phyloP scores from a whole-genome alignment of 2,329 filamentous ascomycete species.

The Hypoxylon sp. region DNA sequence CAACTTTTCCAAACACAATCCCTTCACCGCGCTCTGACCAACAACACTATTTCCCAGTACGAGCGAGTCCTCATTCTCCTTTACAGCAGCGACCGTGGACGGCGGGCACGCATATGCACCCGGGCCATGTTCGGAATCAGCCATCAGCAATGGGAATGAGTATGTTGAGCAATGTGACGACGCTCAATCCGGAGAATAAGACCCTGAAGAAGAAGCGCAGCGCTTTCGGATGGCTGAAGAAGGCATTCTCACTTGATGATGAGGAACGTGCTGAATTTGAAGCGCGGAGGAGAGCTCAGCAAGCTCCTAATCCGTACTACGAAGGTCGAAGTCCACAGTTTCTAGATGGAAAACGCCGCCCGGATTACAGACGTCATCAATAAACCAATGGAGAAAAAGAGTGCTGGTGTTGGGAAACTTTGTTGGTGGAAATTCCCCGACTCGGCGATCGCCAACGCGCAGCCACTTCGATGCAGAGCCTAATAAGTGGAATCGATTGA shows the following conservation, averaged over 20 bases:
- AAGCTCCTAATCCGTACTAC: slow-evolving; percentile 64
- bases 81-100: slow-evolving; percentile 73
- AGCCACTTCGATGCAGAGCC: slow-evolving; percentile 19
- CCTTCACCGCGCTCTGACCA: slow-evolving; percentile 67
- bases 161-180: slow-evolving; percentile 69
- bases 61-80: slow-evolving; percentile 74
- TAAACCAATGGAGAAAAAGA: slow-evolving; percentile 8
- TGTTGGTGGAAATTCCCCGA: slow-evolving; percentile 11
- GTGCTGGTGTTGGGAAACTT: slow-evolving; percentile 4
- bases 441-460: slow-evolving; percentile 21
- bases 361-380: slow-evolving; percentile 45
- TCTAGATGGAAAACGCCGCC: slow-evolving; percentile 67
- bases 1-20: slow-evolving; percentile 56
- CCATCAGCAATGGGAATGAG: slow-evolving; percentile 71
- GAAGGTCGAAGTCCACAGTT: slow-evolving; percentile 67
- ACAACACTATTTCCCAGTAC: slow-evolving; percentile 73
- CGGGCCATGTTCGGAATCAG: slow-evolving; percentile 61
- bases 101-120: slow-evolving; percentile 58
- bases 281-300: slow-evolving; percentile 65
- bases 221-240: slow-evolving; percentile 77
- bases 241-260: slow-evolving; percentile 75
- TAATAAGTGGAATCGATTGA: slow-evolving; percentile 33
- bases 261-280: slow-evolving; percentile 74
- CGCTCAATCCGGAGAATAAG: slow-evolving; percentile 59
- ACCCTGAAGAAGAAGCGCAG: slow-evolving; percentile 76